Percentiles rank a stretch among this genome's conserved stretches.
phyloP scores from a whole-genome alignment of 257 asterid genomes.

The Nemophila menziesii region DNA sequence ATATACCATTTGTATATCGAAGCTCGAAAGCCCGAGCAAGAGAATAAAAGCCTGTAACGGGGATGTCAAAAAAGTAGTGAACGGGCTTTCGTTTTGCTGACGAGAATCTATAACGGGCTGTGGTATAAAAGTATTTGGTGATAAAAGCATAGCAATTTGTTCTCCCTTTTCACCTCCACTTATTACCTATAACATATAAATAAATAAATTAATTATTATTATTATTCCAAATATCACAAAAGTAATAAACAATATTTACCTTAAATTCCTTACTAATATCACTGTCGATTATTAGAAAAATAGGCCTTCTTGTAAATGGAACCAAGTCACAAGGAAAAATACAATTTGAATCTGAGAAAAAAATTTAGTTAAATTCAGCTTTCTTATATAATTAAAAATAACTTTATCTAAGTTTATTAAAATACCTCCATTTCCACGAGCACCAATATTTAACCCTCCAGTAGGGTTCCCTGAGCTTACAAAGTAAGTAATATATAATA shows the following conservation, averaged over 20 bases:
- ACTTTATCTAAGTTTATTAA: background rate
- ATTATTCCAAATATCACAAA: too few relatives aligned
- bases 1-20: constrained; percentile 70
- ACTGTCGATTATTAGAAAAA: constrained; percentile 77
- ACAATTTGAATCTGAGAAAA: constrained; percentile 59
- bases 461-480: too few relatives aligned
- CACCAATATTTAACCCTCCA: constrained; percentile 64
- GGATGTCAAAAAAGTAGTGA: constrained; percentile 79
- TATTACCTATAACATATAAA: constrained; percentile 28
- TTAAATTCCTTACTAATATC: constrained; percentile 70
- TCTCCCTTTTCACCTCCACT: constrained; percentile 92
- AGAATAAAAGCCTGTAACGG: constrained; percentile 79
- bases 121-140: constrained; percentile 61
- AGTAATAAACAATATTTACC: constrained; percentile 23
- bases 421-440: constrained; percentile 70
- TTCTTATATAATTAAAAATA: background rate
- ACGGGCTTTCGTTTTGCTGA: constrained; percentile 66
- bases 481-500: too few relatives aligned
- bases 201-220: too few relatives aligned
- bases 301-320: constrained; percentile 94
- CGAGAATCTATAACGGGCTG: constrained; percentile 50
- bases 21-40: constrained; percentile 60
- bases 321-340: constrained; percentile 76
- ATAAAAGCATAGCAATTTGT: constrained; percentile 74
- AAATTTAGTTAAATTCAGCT: constrained; percentile 1